Base-by-base conservation (phyloP, 306 rosid species). In the Castanea mollissima region DNA sequence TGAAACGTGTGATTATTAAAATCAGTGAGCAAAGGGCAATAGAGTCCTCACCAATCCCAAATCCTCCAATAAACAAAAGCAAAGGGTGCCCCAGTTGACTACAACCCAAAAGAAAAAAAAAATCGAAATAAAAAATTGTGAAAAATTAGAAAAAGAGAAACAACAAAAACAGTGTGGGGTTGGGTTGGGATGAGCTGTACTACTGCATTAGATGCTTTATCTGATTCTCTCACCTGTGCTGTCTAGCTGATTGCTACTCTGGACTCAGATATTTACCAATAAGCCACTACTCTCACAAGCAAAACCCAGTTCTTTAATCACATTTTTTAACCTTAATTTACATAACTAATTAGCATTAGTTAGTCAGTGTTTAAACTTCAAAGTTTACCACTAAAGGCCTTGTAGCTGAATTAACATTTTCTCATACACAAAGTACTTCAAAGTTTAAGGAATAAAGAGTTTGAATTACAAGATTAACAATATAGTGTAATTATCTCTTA, bases 141-240 rank as follows among this genome's bases (percentile, higher is more conserved):
- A 12, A 16, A 46, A n/a, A 49, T 20, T 23, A 70, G 56, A 81
- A 46, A n/a, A 49, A 32, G 34, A 70, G 56, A 79, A n/a, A 44
- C 25, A 75, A 73, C 19, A 84, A 82, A 80, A 11, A 70, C 4
- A 38, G 71, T 55, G 88, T 70, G 74, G 76, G 84, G 75, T 83
- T 78, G 84, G 81, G 86, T 87, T 74, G 82, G 85, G 87, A 83
- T 90, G 92, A 88, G 92, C 86, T 90, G 94, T 88, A 83, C 10
- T 51, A 73, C 56, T 80, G 89, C 86, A 87, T 85, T 77, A 78
- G 90, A 88, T 90, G 89, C 89, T 86, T 90, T 71, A 85, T 86
- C 62, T 79, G 83, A 75, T 86, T 83, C 87, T 75, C 62, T 75
- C 62, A 34, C 69, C 87, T 82, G 84, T 70, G 78, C 71, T 75